A percentile compares a stretch with the other conserved stretches of the same genome.
Conservation (phyloP, 169 alveolate genomes). For the Cryptosporidium canis region DNA sequence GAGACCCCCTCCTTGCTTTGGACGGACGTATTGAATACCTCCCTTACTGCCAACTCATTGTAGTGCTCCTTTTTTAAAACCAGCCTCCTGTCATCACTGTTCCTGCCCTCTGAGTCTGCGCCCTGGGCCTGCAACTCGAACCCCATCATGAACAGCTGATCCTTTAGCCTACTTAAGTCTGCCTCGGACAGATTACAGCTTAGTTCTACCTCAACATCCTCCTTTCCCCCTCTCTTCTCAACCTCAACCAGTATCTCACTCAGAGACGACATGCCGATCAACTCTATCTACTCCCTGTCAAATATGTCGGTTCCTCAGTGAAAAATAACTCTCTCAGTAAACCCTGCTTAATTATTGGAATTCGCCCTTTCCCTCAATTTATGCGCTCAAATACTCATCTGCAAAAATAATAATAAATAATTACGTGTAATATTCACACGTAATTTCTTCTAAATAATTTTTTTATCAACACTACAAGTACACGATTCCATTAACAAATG, state of each 20-base stretch:
- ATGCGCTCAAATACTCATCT: neutral
- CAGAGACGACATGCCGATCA: neutral
- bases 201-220: slow-evolving; percentile 4
- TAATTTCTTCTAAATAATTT: neutral
- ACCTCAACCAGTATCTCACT: neutral
- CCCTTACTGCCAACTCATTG: slow-evolving; percentile 19
- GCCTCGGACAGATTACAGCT: neutral
- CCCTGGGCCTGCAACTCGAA: neutral
- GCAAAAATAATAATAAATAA: neutral
- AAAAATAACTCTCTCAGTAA: neutral
- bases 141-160: slow-evolving; percentile 8
- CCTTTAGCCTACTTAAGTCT: neutral
- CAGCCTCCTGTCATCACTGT: neutral
- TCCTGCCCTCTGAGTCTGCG: neutral
- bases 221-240: slow-evolving; percentile 47
- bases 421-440: no score
- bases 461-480: no score
- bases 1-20: neutral
- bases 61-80: slow-evolving; percentile 8
- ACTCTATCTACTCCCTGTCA: neutral
- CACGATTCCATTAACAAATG: no score
- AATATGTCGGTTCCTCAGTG: neutral
- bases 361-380: neutral
- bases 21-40: neutral
- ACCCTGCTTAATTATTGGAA: neutral